Conservation (phyloP, 1,284 basidiomycete genomes). For the Boletus subluridellus region DNA sequence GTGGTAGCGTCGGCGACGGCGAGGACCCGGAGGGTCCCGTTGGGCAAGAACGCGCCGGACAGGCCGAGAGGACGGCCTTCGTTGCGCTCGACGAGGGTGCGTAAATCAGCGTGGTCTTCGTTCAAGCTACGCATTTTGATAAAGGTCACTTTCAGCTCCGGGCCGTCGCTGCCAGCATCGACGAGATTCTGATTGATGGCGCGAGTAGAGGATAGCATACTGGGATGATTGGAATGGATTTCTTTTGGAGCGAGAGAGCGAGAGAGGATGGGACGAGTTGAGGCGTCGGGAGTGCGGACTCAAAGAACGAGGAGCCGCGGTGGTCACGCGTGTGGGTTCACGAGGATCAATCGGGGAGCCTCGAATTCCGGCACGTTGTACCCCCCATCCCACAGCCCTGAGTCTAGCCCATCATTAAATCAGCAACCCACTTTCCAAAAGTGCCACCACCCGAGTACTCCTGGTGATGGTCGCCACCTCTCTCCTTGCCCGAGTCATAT, state of each 20-base stretch:
- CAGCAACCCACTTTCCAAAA: background rate
- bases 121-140: constrained; percentile 23
- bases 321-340: background rate
- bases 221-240: background rate
- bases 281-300: constrained; percentile 8
- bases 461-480: no score
- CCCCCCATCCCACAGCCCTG: background rate
- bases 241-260: background rate
- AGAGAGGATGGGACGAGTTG: background rate
- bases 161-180: constrained; percentile 23
- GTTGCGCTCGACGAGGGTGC: constrained; percentile 29
- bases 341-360: background rate
- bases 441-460: background rate
- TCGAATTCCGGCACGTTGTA: background rate
- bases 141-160: constrained; percentile 17
- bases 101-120: constrained; percentile 23
- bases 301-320: background rate
- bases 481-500: no score
- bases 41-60: constrained; percentile 21
- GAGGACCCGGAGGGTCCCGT: constrained; percentile 25
- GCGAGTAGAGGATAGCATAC: constrained; percentile 16
- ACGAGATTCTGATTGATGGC: constrained; percentile 31
- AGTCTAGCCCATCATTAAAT: background rate
- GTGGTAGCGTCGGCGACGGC: constrained; percentile 31
- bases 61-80: constrained; percentile 34